Base-by-base conservation (phyloP, 495 filamentous ascomycete species). In the Daldinia bambusicola region DNA sequence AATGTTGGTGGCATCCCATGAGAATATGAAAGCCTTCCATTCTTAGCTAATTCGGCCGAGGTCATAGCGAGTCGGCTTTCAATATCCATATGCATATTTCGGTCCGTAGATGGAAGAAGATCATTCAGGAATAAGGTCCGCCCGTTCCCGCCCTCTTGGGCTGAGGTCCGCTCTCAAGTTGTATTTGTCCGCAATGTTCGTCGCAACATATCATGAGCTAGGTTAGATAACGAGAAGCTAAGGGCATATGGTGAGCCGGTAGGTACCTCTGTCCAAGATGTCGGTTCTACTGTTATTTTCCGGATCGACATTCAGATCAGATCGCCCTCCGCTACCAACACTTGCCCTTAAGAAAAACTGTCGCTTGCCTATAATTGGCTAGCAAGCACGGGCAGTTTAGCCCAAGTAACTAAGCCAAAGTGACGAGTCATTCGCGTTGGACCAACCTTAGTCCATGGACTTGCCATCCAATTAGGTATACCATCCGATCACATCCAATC, bases 361-460 rank as follows among this genome's bases (percentile, higher is more conserved):
- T 38, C 53, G 60, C 48, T 57, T 14, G 53, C 26, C 58, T 48
- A 59, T 67, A 63, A 71, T 62, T 67, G 52, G 69, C 58, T 36
- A 52, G 58, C n/a, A 63, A 20, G 22, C 13, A 9, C 43, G n/a
- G 13, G 14, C 36, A 40, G 37, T 32, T 55, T 30, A 38, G n/a
- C 34, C 32, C 36, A 62, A 41, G 57, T 14, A 12, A 67, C 52
- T 58, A 43, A 53, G 37, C 59, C 56, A 6, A 41, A 51, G 20
- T 50, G 59, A 66, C 59, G 14, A 71, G 55, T 67, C 63, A 50
- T 48, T 55, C 20, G 36, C 50, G 36, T 64, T 50, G 43, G n/a
- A 22, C 13, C 31, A 13, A 58, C 38, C 41, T 34, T 13, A 20
- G 32, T 31, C 34, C 22, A 48, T 31, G 16, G 12, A 30, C 18